Evolutionary conservation across 495 filamentous ascomycete species (phyloP).

Genomic region (Hyphodiscus hymeniophilus): DNA sequence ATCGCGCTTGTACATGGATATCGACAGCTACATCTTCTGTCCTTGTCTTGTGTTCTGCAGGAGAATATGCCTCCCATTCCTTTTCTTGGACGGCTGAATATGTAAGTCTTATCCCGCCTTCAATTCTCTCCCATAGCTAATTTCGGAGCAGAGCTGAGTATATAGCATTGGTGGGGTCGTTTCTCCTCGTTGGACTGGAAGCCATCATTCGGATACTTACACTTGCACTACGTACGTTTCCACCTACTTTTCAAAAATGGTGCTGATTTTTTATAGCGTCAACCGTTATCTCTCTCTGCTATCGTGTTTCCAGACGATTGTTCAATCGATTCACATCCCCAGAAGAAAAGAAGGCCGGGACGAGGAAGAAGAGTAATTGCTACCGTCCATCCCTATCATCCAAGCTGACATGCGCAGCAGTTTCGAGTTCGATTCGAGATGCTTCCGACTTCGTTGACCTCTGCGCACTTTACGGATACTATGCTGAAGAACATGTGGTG

Average conservation of each 20-base stretch:
- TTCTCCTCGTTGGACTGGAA: slow-evolving; percentile 74
- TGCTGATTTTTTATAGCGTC: slow-evolving; percentile 40
- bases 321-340: slow-evolving; percentile 74
- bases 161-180: slow-evolving; percentile 71
- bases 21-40: no score
- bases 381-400: background rate
- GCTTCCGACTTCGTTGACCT: slow-evolving; percentile 90
- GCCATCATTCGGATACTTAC: slow-evolving; percentile 79
- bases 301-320: slow-evolving; percentile 66
- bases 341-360: slow-evolving; percentile 33
- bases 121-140: slow-evolving; percentile 1
- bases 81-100: slow-evolving; percentile 73
- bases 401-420: slow-evolving; percentile 26
- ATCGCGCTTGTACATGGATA: background rate
- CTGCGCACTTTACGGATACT: slow-evolving; percentile 80
- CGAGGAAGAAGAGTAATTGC: slow-evolving; percentile 14
- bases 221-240: slow-evolving; percentile 69
- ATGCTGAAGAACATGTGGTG: slow-evolving; percentile 90
- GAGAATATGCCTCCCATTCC: slow-evolving; percentile 64
- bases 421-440: slow-evolving; percentile 46
- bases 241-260: background rate
- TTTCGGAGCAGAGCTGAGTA: slow-evolving; percentile 49
- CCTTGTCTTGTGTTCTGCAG: no score
- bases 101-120: no score
- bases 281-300: slow-evolving; percentile 73